Evolutionary conservation across 1,139 yeast genomes (phyloP).

Genomic region (Pichia sp.): DNA sequence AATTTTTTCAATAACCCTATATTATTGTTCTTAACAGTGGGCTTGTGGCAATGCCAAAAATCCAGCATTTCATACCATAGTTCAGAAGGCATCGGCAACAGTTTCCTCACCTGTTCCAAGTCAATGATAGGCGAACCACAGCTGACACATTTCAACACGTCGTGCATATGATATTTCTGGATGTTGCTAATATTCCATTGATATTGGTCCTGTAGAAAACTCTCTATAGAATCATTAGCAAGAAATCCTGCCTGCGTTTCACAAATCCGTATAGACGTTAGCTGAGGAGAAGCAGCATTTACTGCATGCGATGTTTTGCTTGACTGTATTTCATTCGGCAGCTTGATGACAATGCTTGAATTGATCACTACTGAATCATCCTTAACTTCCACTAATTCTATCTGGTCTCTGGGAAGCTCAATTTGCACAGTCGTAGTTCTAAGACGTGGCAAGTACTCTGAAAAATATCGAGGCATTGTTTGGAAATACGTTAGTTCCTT

Average conservation of each 20-base stretch:
- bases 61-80: constrained; percentile 96
- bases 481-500: too few species aligned
- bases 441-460: constrained; percentile 25
- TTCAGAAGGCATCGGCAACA: constrained; percentile 82
- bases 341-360: not conserved
- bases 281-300: not conserved
- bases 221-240: not conserved
- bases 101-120: constrained; percentile 25
- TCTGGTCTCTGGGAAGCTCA: constrained; percentile 3
- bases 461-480: constrained; percentile 6
- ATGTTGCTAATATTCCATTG: constrained; percentile 22
- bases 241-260: not conserved
- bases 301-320: not conserved
- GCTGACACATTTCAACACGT: constrained; percentile 11
- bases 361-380: constrained; percentile 1
- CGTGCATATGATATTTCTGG: not conserved
- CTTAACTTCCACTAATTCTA: not conserved
- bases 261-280: not conserved
- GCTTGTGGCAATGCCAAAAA: constrained; percentile 97
- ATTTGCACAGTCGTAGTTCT: constrained; percentile 17
- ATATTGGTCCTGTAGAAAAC: constrained; percentile 16
- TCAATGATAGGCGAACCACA: constrained; percentile 18
- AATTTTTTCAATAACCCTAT: constrained; percentile 23
- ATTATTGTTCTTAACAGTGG: constrained; percentile 35
- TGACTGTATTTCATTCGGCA: not conserved